Evolutionary conservation across 352 stramenopile genomes (phyloP), one percentile per base, ranked within the genome.

Genomic region (Pythium phragmiticola): DNA sequence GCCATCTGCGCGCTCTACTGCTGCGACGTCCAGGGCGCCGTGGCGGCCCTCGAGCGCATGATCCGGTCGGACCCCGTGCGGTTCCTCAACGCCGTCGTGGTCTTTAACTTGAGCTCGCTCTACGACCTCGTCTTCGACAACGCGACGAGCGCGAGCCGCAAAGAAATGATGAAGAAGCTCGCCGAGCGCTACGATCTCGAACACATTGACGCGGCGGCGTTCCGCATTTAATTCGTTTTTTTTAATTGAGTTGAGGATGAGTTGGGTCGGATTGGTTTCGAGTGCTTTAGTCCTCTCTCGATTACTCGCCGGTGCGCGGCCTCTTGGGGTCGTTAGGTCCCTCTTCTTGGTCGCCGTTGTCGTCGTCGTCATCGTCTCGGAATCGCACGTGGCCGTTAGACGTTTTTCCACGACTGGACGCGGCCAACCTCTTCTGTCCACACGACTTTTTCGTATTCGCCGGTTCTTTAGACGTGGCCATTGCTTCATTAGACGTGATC

Each of bases 101-200:
- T 92, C 39, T 91, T 94, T 57, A 94, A 91, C 60, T 72, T 91
- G 9, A 91, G 82, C 58, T 91, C 84, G 50, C 77, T 93, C 7
- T 93, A 93, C 72, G 82, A 92, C 57, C 74, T 92, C 52, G 65
- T 88, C 14, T 92, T 72, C 62, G 82, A 94, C 71, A 90, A 88
- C 55, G 66, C 76, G 46, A 90, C 80, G 47, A 91, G 82, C 71
- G 87, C 84, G 16, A 88, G 58, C 26, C 79, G 81, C 61, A 94
- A 94, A 63, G 80, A 92, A 63, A 90, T 90, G 84, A 90, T 94
- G 73, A 87, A 87, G 65, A 83, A 84, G 46, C 74, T 94, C 34
- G 76, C 84, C 1, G 75, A 92, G 28, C 50, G 87, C 34, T 91
- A 90, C 60, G 80, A 84, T 46, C 67, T 94, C 45, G 84, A 94